Evolutionary conservation across 2,329 filamentous ascomycete genomes (phyloP).

Genomic region (Colletotrichum horii): DNA sequence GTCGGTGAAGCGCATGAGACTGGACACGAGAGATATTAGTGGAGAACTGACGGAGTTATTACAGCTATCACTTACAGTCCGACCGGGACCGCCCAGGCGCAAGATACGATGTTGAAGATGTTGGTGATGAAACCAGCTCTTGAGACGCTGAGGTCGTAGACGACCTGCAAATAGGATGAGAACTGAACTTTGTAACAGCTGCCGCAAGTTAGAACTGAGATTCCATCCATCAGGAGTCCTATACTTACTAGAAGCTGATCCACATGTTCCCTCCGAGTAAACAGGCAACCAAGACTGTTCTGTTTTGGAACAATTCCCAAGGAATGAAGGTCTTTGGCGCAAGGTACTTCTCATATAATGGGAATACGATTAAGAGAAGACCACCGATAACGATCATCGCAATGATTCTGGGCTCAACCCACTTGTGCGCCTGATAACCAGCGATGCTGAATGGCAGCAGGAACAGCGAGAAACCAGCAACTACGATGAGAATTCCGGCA

Average conservation of each 20-base stretch:
- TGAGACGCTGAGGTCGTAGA: conserved; percentile 32
- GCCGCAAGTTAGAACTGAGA: background rate
- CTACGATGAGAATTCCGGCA: conserved; percentile 55
- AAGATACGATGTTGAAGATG: conserved; percentile 40
- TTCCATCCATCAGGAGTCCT: background rate
- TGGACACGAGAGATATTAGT: background rate
- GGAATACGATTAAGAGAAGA: conserved; percentile 2
- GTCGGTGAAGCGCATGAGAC: conserved; percentile 33
- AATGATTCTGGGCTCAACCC: conserved; percentile 48
- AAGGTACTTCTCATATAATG: conserved; percentile 46
- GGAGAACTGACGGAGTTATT: too few relatives aligned
- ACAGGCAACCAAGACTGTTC: conserved; percentile 28
- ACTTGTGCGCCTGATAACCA: conserved; percentile 42
- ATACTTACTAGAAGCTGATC: conserved; percentile 29
- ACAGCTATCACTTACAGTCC: conserved; percentile 29
- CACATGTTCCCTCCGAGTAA: conserved; percentile 28
- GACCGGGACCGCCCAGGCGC: conserved; percentile 41
- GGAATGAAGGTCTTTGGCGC: conserved; percentile 54
- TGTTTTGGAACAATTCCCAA: conserved; percentile 39
- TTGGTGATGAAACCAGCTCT: conserved; percentile 34
- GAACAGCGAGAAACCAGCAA: conserved; percentile 55
- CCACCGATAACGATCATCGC: conserved; percentile 36
- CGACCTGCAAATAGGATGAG: conserved; percentile 44
- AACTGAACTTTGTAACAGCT: conserved; percentile 42
- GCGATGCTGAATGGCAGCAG: conserved; percentile 63